phyloP scores from a whole-genome alignment of 2,329 filamentous ascomycete species.

The Verticillium nonalfalfae region DNA sequence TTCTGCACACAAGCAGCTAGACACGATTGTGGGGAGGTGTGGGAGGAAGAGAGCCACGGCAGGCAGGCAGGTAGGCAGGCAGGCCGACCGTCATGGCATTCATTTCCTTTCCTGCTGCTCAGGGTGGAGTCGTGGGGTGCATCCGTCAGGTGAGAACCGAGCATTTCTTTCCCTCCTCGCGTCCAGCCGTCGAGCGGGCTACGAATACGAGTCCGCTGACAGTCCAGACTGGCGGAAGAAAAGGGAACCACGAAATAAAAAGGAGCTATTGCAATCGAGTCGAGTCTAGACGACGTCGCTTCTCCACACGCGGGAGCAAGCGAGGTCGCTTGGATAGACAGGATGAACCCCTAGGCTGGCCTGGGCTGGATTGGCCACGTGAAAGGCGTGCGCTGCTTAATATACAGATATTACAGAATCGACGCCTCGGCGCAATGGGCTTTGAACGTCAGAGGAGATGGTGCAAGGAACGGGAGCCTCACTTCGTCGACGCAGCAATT shows the following conservation, averaged over 20 bases:
- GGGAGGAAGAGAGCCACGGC: neutral
- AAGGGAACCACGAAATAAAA: neutral
- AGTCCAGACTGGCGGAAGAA: neutral
- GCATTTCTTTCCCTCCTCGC: too few species aligned
- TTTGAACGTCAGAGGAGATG: neutral
- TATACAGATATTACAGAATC: neutral
- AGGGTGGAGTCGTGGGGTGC: neutral
- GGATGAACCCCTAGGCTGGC: neutral
- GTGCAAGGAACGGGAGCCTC: neutral
- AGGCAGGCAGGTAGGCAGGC: too few species aligned
- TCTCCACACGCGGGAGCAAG: neutral
- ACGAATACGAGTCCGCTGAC: neutral
- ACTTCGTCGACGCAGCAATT: neutral
- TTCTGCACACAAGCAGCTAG: neutral
- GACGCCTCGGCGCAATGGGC: neutral
- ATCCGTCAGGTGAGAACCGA: neutral
- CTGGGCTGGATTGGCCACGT: neutral
- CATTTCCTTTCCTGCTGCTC: neutral
- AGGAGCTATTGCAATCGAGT: neutral
- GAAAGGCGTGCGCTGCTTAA: neutral
- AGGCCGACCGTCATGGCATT: neutral
- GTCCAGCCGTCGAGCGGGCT: neutral
- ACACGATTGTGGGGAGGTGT: neutral
- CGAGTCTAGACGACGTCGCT: neutral
- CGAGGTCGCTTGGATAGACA: neutral